A percentile compares a stretch with the other conserved stretches of the same genome.
Conservation (phyloP, 2,329 filamentous ascomycete species). For the Monascus ruber region DNA sequence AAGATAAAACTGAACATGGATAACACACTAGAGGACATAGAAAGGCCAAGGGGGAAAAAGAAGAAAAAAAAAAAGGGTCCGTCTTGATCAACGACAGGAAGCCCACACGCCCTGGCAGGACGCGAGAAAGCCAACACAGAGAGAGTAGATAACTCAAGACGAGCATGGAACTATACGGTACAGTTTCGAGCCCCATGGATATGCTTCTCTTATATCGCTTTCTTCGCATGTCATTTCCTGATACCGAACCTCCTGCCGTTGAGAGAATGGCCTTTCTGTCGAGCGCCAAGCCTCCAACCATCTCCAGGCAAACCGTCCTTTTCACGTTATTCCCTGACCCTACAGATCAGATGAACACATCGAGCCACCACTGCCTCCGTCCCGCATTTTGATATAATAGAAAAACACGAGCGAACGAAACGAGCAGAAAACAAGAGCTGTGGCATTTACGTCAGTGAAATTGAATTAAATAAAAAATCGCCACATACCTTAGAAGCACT, state of each 20-base stretch:
- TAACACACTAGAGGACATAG: constrained; percentile 8
- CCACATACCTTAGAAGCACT: constrained; percentile 86
- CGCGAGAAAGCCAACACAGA: not conserved
- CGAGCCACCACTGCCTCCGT: constrained; percentile 25
- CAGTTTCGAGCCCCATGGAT: constrained; percentile 11
- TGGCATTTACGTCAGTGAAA: not conserved
- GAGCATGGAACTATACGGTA: constrained; percentile 14
- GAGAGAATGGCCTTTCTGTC: constrained; percentile 7
- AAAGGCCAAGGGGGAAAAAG: constrained; percentile 2
- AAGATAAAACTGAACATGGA: constrained; percentile 2
- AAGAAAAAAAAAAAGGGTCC: constrained; percentile 11
- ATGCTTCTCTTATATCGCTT: constrained; percentile 8
- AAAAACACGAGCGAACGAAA: constrained; percentile 28
- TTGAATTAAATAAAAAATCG: not conserved
- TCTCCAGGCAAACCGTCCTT: constrained; percentile 32
- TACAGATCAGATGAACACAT: constrained; percentile 28
- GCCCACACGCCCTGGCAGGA: not conserved
- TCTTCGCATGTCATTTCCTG: constrained; percentile 5
- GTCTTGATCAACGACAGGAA: not conserved
- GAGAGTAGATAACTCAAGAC: constrained; percentile 7
- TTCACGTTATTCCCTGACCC: constrained; percentile 30
- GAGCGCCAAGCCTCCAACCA: constrained; percentile 16
- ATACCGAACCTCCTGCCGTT: constrained; percentile 9
- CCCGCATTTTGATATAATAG: constrained; percentile 32
- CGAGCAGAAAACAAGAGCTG: constrained; percentile 17